Conservation (phyloP, 1,139 yeast genomes). For the Lodderomyces jiufengensis region DNA sequence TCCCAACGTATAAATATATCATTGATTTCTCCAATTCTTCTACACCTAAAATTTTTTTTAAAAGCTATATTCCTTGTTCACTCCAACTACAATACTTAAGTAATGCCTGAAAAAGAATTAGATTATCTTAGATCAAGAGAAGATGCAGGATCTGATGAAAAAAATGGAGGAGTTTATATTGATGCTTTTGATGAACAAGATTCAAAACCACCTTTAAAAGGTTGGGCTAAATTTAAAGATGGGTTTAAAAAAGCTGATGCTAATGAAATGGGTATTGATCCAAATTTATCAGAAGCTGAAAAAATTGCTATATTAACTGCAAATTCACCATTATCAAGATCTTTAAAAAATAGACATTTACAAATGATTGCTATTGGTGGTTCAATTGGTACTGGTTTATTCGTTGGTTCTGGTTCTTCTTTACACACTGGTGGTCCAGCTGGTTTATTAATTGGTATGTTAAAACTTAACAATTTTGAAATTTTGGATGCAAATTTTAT, state of each 20-base stretch:
- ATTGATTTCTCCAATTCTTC: not conserved
- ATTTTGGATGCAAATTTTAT: too few relatives aligned
- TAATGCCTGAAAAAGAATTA: constrained; percentile 45
- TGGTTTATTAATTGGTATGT: constrained; percentile 48
- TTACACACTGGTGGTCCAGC: constrained; percentile 69
- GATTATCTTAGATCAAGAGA: constrained; percentile 40
- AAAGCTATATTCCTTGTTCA: too few relatives aligned
- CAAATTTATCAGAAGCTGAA: constrained; percentile 63
- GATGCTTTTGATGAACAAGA: constrained; percentile 37
- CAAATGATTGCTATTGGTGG: constrained; percentile 90
- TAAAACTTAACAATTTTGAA: too few relatives aligned
- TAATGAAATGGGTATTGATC: constrained; percentile 55
- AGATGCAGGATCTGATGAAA: constrained; percentile 37
- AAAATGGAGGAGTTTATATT: constrained; percentile 40
- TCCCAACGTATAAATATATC: constrained; percentile 2
- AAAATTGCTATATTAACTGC: constrained; percentile 65
- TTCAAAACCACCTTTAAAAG: constrained; percentile 25
- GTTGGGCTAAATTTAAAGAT: constrained; percentile 47
- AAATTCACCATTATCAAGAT: constrained; percentile 64
- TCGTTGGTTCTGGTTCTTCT: constrained; percentile 63
- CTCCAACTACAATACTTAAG: too few relatives aligned
- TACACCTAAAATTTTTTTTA: not conserved
- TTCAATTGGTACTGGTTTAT: constrained; percentile 77
- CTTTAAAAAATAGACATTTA: constrained; percentile 60
- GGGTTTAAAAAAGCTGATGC: constrained; percentile 55